These are phyloP conservation scores for Floccularia luteovirens DNA, from an alignment of 768 basidiomycete species.

Conservation along the genomic window DNA sequence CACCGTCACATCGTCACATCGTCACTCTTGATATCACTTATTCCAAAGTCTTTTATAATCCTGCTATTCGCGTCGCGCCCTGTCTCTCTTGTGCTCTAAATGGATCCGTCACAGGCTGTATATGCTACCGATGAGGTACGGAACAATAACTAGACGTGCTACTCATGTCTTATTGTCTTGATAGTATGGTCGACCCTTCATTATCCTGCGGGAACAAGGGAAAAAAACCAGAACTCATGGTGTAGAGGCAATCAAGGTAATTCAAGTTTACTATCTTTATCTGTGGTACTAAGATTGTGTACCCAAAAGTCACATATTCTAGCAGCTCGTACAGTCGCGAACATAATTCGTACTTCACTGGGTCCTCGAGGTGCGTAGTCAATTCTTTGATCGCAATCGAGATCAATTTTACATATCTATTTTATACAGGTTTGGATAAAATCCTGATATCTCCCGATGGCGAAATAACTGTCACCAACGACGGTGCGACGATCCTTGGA, in stretches of 20 bases:
- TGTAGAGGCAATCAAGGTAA: conserved; percentile 89
- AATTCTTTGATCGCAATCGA: background rate
- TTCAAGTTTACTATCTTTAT: conserved; percentile 8
- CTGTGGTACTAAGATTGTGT: conserved; percentile 23
- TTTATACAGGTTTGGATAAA: conserved; percentile 76
- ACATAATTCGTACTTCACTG: conserved; percentile 91
- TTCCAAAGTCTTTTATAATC: no score
- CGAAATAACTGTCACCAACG: conserved; percentile 98
- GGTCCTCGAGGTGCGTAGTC: conserved; percentile 75
- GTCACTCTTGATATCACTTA: no score
- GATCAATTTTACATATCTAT: conserved; percentile 5
- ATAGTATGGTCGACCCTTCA: conserved; percentile 94
- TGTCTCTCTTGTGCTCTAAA: conserved; percentile 11
- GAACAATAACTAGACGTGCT: background rate
- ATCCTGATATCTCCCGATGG: conserved; percentile 94
- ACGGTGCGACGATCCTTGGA: conserved; percentile 95
- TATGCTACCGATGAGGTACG: conserved; percentile 83
- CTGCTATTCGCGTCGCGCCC: conserved; percentile 27
- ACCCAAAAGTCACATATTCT: conserved; percentile 97
- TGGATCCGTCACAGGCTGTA: conserved; percentile 56
- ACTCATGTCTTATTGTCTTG: conserved; percentile 8
- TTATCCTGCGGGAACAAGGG: conserved; percentile 90
- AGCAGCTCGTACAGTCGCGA: conserved; percentile 88
- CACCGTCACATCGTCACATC: background rate
- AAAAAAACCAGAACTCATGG: conserved; percentile 92